Evolutionary conservation across 306 rosid species (phyloP).

Genomic region (Inga laurina): DNA sequence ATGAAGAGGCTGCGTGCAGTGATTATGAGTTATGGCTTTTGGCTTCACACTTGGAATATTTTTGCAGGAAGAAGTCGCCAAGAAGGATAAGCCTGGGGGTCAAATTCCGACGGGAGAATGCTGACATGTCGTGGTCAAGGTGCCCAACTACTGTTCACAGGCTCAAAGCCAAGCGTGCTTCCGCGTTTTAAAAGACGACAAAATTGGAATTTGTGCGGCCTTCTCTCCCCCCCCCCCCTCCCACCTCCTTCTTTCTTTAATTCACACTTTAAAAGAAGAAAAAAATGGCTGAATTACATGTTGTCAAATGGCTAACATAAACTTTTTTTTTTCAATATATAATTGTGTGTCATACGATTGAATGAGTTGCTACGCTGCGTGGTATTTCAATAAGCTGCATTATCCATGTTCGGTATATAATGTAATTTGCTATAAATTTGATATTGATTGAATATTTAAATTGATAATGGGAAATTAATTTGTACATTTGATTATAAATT

Average conservation of each 20-base stretch:
- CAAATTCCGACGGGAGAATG: constrained; percentile 38
- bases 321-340: not conserved
- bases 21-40: constrained; percentile 1
- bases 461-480: not conserved
- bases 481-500: not conserved
- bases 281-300: not conserved
- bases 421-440: not conserved
- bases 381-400: not conserved
- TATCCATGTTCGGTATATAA: not conserved
- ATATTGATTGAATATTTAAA: not conserved
- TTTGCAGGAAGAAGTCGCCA: constrained; percentile 68
- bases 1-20: constrained; percentile 3
- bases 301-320: not conserved
- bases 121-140: constrained; percentile 20
- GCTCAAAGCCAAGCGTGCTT: not conserved
- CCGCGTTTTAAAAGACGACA: not conserved
- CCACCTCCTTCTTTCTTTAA: not conserved
- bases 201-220: not conserved
- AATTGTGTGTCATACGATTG: not conserved
- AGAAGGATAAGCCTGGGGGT: constrained; percentile 50
- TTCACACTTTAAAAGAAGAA: not conserved
- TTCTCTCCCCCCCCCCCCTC: not conserved
- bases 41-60: constrained; percentile 25
- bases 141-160: constrained; percentile 3
- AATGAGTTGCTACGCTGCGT: not conserved